Percentiles rank a stretch among this genome's conserved stretches.
Conservation (phyloP, 2,329 filamentous ascomycete genomes). For the Diplodia mutila region DNA sequence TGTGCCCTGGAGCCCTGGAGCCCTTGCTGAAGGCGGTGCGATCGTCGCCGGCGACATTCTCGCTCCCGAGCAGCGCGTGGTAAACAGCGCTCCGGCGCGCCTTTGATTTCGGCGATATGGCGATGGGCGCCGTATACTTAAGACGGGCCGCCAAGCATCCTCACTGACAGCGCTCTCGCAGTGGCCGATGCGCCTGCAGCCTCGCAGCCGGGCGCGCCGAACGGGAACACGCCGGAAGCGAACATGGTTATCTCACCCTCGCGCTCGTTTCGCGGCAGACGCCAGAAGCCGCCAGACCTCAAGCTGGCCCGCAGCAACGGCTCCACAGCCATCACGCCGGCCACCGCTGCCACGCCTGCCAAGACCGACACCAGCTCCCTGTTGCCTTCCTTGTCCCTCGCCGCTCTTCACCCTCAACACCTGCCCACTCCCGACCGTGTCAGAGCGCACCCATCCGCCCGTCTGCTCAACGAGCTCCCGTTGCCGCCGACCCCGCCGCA, state of each 20-base stretch:
- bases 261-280: constrained; percentile 38
- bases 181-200: constrained; percentile 17
- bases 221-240: constrained; percentile 26
- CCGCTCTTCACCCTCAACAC: constrained; percentile 27
- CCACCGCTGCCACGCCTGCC: constrained; percentile 34
- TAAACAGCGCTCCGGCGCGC: constrained; percentile 1
- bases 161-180: constrained; percentile 19
- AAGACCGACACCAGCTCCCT: constrained; percentile 31
- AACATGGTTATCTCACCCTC: constrained; percentile 39
- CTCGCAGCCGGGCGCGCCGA: not conserved
- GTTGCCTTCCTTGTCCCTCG: constrained; percentile 22
- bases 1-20: not conserved
- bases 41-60: constrained; percentile 14
- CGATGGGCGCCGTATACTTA: constrained; percentile 5
- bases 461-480: constrained; percentile 32
- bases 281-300: constrained; percentile 37
- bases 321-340: constrained; percentile 37
- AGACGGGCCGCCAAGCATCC: not conserved
- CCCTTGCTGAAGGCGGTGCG: constrained; percentile 12
- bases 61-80: constrained; percentile 1
- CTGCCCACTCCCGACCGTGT: constrained; percentile 12
- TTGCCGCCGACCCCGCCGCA: constrained; percentile 36
- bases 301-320: constrained; percentile 43
- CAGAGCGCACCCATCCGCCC: constrained; percentile 6
- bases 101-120: constrained; percentile 10